Evolutionary conservation across 371 early-diverging fungal species (phyloP).

Genomic region (Entomophthora muscae): DNA sequence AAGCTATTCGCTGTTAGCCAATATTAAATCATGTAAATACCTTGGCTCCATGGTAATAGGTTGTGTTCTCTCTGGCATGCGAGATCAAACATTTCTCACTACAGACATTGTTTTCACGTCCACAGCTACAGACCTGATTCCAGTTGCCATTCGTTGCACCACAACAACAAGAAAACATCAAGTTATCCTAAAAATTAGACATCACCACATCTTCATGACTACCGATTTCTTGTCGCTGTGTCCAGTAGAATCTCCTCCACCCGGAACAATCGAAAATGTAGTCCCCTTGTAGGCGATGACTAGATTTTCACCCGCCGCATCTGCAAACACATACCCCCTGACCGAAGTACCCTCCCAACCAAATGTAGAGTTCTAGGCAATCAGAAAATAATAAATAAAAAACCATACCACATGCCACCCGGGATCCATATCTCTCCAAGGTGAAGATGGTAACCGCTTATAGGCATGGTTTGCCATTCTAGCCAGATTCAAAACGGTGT

Average conservation of each 20-base stretch:
- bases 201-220: too few relatives aligned
- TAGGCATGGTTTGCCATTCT: constrained; percentile 9
- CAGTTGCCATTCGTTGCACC: constrained; percentile 62
- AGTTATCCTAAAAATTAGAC: constrained; percentile 43
- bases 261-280: constrained; percentile 36
- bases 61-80: constrained; percentile 10
- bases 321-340: constrained; percentile 67
- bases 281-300: constrained; percentile 81
- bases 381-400: neutral
- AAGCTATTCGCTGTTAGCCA: neutral
- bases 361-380: constrained; percentile 46
- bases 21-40: neutral
- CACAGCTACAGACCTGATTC: constrained; percentile 67
- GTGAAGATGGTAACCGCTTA: neutral
- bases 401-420: constrained; percentile 5
- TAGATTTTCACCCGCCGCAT: constrained; percentile 35
- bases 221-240: constrained; percentile 50
- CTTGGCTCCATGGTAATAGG: constrained; percentile 6
- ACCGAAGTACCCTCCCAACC: constrained; percentile 72
- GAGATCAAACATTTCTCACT: constrained; percentile 12
- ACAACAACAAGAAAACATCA: constrained; percentile 91
- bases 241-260: constrained; percentile 27
- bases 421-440: constrained; percentile 5
- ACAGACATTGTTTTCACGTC: constrained; percentile 17
- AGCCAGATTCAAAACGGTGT: constrained; percentile 1